Conservation (phyloP, 1,284 basidiomycete genomes). For the Bjerkandera adusta region DNA sequence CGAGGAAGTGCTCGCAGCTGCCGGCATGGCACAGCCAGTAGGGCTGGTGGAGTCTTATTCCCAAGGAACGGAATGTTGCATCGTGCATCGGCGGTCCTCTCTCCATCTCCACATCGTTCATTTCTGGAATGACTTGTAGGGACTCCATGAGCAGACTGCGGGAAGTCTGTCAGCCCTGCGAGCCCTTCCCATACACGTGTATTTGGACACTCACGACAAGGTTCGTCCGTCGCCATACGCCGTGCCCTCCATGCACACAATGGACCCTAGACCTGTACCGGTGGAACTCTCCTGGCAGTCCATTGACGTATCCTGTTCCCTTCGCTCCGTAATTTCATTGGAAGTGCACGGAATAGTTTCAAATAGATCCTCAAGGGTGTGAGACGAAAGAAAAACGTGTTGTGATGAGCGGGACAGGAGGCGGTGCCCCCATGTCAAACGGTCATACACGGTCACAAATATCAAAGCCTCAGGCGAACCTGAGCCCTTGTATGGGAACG, state of each 20-base stretch:
- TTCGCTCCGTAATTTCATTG: slow-evolving; percentile 48
- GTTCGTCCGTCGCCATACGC: slow-evolving; percentile 52
- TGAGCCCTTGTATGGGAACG: slow-evolving; percentile 19
- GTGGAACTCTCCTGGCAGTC: slow-evolving; percentile 32
- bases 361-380: slow-evolving; percentile 67
- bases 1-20: slow-evolving; percentile 76
- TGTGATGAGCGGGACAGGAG: slow-evolving; percentile 62
- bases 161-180: not conserved
- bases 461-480: slow-evolving; percentile 44
- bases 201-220: slow-evolving; percentile 3
- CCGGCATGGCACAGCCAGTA: slow-evolving; percentile 82
- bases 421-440: slow-evolving; percentile 57
- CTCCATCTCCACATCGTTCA: slow-evolving; percentile 30
- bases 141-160: slow-evolving; percentile 51
- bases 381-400: slow-evolving; percentile 65
- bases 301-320: slow-evolving; percentile 30
- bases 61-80: slow-evolving; percentile 49
- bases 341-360: slow-evolving; percentile 62
- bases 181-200: not conserved
- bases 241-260: slow-evolving; percentile 58
- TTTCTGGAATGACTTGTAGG: slow-evolving; percentile 35
- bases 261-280: slow-evolving; percentile 33
- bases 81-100: slow-evolving; percentile 48
- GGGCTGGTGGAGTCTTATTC: slow-evolving; percentile 64
- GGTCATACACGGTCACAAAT: slow-evolving; percentile 57